These are phyloP conservation scores for Thelephora ganbajun DNA, from an alignment of 768 basidiomycete species.

Conservation along the genomic window DNA sequence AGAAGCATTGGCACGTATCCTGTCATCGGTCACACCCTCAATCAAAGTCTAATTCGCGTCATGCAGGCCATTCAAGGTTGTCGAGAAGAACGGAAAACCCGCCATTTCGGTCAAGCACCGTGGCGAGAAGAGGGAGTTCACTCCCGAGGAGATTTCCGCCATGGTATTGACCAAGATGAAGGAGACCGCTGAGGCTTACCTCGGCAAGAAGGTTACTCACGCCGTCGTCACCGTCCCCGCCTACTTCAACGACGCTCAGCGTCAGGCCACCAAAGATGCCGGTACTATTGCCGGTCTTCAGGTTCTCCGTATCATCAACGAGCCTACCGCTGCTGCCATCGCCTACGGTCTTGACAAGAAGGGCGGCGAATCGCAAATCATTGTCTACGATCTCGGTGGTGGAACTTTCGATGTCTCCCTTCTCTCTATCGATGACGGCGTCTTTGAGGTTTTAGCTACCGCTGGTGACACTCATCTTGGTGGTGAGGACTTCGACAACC, in stretches of 20 bases:
- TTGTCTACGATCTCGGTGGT: constrained; percentile 47
- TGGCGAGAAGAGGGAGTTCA: constrained; percentile 26
- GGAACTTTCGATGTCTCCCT: constrained; percentile 50
- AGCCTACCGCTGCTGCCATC: constrained; percentile 35
- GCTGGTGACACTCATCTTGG: constrained; percentile 25
- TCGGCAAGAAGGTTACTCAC: constrained; percentile 29
- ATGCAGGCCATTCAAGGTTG: constrained; percentile 18
- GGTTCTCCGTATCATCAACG: constrained; percentile 24
- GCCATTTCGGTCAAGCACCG: constrained; percentile 32
- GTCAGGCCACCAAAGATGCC: constrained; percentile 32
- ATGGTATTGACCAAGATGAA: constrained; percentile 34
- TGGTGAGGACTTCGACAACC: constrained; percentile 60
- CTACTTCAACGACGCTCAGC: constrained; percentile 34
- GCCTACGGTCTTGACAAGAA: constrained; percentile 34
- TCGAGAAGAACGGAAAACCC: constrained; percentile 28
- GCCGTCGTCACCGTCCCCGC: constrained; percentile 33
- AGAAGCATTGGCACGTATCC: constrained; percentile 58
- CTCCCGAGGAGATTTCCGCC: constrained; percentile 30
- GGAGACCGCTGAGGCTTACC: constrained; percentile 33
- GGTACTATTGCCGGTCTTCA: constrained; percentile 26
- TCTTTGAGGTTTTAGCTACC: constrained; percentile 36
- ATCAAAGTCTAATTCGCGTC: constrained; percentile 10
- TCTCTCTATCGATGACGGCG: constrained; percentile 45
- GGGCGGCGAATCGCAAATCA: constrained; percentile 33
- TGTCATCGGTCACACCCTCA: constrained; percentile 33